A percentile compares a stretch with the other conserved stretches of the same genome.
Evolutionary conservation across 768 basidiomycete genomes (phyloP).

Genomic region (Macrocybe gigantea): DNA sequence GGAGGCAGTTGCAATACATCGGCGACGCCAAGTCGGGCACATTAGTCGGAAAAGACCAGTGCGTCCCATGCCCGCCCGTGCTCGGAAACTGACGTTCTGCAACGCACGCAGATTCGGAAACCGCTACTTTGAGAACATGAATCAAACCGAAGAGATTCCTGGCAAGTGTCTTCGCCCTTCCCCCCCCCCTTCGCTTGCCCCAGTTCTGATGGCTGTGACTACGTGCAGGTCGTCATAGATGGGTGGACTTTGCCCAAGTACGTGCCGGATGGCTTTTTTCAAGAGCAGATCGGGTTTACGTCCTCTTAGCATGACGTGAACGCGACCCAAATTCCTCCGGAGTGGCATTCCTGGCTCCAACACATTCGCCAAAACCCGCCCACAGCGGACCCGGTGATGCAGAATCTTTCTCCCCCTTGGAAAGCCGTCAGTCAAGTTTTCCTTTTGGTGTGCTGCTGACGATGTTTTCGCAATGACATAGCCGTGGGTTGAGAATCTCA

Average conservation of each 20-base stretch:
- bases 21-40: constrained; percentile 88
- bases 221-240: constrained; percentile 80
- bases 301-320: constrained; percentile 68
- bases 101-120: constrained; percentile 80
- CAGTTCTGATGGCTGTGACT: constrained; percentile 2
- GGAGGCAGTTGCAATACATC: constrained; percentile 88
- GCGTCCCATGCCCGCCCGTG: constrained; percentile 25
- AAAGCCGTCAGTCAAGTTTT: constrained; percentile 53
- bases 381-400: constrained; percentile 64
- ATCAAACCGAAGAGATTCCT: constrained; percentile 82
- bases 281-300: no score
- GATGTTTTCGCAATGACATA: constrained; percentile 20
- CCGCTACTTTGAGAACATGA: constrained; percentile 89
- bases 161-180: constrained; percentile 49
- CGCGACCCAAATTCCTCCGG: constrained; percentile 89
- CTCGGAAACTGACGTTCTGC: constrained; percentile 6
- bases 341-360: constrained; percentile 95
- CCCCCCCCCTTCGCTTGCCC: not conserved
- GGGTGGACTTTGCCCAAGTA: constrained; percentile 92
- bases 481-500: constrained; percentile 86
- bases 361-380: constrained; percentile 88
- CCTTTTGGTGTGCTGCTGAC: not conserved
- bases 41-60: constrained; percentile 79
- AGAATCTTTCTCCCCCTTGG: constrained; percentile 72
- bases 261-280: constrained; percentile 7